phyloP scores from a whole-genome alignment of 2,329 filamentous ascomycete genomes.

The Aspergillus sojae region DNA sequence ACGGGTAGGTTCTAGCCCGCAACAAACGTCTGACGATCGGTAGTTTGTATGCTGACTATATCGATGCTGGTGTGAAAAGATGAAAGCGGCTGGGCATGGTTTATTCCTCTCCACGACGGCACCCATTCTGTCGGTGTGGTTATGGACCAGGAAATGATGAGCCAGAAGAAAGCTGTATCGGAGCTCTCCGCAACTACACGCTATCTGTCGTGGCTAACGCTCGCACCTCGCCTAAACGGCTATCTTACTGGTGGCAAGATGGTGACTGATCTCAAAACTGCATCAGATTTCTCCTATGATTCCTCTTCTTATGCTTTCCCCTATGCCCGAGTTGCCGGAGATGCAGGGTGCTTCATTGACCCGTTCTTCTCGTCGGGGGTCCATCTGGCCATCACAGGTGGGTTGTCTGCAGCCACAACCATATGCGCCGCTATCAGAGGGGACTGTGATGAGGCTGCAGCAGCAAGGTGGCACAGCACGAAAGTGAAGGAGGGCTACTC shows the following conservation, averaged over 20 bases:
- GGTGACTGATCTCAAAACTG: constrained; percentile 41
- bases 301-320: constrained; percentile 47
- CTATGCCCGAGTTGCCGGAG: constrained; percentile 46
- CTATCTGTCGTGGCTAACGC: no score
- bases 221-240: constrained; percentile 30
- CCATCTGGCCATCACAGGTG: constrained; percentile 49
- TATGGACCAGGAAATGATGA: background rate
- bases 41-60: background rate
- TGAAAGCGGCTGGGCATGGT: constrained; percentile 56
- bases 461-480: constrained; percentile 45
- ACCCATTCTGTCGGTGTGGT: constrained; percentile 21
- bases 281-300: constrained; percentile 54
- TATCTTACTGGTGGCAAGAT: constrained; percentile 40
- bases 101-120: constrained; percentile 53
- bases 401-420: constrained; percentile 50
- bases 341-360: constrained; percentile 55
- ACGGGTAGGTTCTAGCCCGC: background rate
- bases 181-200: background rate
- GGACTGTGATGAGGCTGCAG: constrained; percentile 41
- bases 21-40: no score
- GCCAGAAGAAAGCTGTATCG: background rate
- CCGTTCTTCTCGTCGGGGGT: constrained; percentile 54
- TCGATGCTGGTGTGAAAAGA: constrained; percentile 29
- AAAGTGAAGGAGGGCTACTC: constrained; percentile 52
- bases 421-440: constrained; percentile 46